These are phyloP conservation scores for Alternaria sp. DNA, from an alignment of 2,329 filamentous ascomycete genomes.

Conservation along the genomic window DNA sequence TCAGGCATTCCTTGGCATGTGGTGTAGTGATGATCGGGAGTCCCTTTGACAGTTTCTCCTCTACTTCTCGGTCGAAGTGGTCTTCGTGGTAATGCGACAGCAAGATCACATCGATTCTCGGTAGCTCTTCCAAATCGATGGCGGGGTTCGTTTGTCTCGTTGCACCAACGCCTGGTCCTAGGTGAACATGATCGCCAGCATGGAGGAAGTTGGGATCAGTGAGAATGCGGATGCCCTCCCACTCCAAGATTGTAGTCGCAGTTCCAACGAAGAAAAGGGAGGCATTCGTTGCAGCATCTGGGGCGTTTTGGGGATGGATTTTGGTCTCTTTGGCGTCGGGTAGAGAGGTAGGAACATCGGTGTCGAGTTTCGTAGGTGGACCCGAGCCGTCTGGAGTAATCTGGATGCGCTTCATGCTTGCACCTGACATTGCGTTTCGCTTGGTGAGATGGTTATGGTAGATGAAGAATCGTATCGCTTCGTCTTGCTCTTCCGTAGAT, in stretches of 20 bases:
- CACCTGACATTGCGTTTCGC: not conserved
- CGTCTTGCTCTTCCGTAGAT: not conserved
- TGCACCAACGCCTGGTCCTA: constrained; percentile 67
- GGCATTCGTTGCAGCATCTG: constrained; percentile 48
- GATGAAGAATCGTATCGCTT: not conserved
- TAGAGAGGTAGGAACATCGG: constrained; percentile 41
- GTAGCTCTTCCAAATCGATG: constrained; percentile 65
- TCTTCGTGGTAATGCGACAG: constrained; percentile 70
- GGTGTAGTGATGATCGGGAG: constrained; percentile 69
- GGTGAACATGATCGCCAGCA: constrained; percentile 69
- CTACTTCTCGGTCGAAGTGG: constrained; percentile 62
- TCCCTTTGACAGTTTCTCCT: constrained; percentile 57
- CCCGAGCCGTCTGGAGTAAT: constrained; percentile 48
- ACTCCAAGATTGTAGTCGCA: constrained; percentile 63
- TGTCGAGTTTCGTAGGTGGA: constrained; percentile 50
- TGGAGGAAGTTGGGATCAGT: constrained; percentile 65
- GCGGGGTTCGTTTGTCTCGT: constrained; percentile 64
- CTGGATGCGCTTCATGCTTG: constrained; percentile 49
- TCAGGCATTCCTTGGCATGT: constrained; percentile 63
- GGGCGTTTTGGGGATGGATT: constrained; percentile 49
- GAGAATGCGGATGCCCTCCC: constrained; percentile 60
- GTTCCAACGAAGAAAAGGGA: constrained; percentile 63
- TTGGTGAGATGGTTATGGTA: not conserved
- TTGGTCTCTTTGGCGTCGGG: constrained; percentile 55
- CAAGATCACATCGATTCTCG: constrained; percentile 64